These are phyloP conservation scores for Coleophoma crateriformis DNA, from an alignment of 2,329 filamentous ascomycete genomes.

Conservation along the genomic window DNA sequence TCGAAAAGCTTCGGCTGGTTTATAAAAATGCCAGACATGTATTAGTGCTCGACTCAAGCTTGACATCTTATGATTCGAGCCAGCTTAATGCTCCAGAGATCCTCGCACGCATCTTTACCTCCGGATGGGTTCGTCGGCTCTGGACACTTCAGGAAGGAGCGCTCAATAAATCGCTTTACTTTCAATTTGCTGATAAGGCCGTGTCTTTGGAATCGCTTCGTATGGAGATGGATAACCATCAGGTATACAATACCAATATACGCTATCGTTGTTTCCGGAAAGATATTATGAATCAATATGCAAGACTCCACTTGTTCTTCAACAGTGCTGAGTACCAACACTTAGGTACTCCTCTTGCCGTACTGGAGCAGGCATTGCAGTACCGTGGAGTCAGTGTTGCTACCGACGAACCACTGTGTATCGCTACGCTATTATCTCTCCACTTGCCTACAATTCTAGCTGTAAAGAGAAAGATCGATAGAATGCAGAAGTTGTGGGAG, in stretches of 20 bases:
- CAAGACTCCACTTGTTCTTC: background rate
- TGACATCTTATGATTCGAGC: constrained; percentile 17
- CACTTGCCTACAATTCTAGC: constrained; percentile 13
- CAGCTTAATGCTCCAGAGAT: constrained; percentile 18
- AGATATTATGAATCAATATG: background rate
- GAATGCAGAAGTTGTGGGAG: constrained; percentile 22
- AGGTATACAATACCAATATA: background rate
- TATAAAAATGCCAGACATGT: constrained; percentile 27
- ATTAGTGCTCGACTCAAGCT: constrained; percentile 28
- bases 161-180: constrained; percentile 24
- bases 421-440: constrained; percentile 22
- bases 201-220: constrained; percentile 12
- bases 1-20: constrained; percentile 28
- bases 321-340: background rate
- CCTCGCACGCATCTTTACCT: constrained; percentile 26
- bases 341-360: constrained; percentile 2
- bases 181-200: constrained; percentile 28
- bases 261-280: background rate
- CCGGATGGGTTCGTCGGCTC: constrained; percentile 32
- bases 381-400: constrained; percentile 24
- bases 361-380: constrained; percentile 20
- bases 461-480: constrained; percentile 5
- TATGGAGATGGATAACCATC: constrained; percentile 8
- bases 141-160: constrained; percentile 36
- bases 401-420: constrained; percentile 26